Evolutionary conservation across 2,329 filamentous ascomycete genomes (phyloP).

Genomic region (Acephala macrosclerotiorum): DNA sequence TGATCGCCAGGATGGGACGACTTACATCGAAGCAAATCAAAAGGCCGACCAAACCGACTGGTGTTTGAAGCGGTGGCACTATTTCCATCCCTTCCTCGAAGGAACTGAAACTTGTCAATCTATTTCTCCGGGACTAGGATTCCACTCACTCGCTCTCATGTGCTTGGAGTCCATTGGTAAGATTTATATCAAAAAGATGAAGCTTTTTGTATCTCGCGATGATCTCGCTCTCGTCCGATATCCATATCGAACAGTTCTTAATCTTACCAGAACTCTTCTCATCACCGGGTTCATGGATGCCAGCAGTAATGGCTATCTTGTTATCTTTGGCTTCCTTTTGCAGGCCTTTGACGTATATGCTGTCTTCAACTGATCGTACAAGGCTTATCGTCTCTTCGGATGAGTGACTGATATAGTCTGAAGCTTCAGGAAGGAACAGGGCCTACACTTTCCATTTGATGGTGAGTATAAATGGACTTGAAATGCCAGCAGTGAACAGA

Average conservation of each 20-base stretch:
- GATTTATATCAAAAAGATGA: constrained; percentile 32
- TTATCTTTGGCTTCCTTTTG: constrained; percentile 25
- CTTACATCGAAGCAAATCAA: constrained; percentile 31
- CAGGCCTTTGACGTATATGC: constrained; percentile 23
- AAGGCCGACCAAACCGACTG: constrained; percentile 24
- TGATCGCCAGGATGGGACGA: not conserved
- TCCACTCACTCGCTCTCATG: constrained; percentile 27
- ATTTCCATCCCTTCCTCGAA: constrained; percentile 29
- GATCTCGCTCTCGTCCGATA: constrained; percentile 24
- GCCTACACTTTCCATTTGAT: constrained; percentile 10
- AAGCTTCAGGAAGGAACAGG: constrained; percentile 30
- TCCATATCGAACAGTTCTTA: constrained; percentile 29
- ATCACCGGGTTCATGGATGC: constrained; percentile 28
- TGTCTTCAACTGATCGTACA: constrained; percentile 12
- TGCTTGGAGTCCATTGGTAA: constrained; percentile 25
- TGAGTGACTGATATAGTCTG: constrained; percentile 29
- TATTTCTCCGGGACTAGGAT: not conserved
- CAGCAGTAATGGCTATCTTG: constrained; percentile 26
- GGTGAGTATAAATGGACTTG: not conserved
- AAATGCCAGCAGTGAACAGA: not conserved
- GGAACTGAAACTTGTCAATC: constrained; percentile 11
- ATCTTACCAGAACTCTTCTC: constrained; percentile 23
- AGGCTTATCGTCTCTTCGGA: constrained; percentile 22
- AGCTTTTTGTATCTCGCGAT: constrained; percentile 28
- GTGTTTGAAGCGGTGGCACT: constrained; percentile 22